phyloP scores from a whole-genome alignment of 2,329 filamentous ascomycete species.

The Botrytis galanthina region DNA sequence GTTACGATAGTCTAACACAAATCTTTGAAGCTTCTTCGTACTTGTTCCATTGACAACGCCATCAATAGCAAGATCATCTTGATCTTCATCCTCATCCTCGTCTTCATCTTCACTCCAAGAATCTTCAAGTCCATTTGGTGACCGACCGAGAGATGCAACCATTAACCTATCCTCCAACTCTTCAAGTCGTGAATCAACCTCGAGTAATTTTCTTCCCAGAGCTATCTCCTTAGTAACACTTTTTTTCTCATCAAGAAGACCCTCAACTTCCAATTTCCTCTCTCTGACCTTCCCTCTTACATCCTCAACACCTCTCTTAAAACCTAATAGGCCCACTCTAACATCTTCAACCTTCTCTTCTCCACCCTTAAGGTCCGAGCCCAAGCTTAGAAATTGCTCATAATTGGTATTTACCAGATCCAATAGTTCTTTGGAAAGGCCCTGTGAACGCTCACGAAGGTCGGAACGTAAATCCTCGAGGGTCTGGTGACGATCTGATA shows the following conservation, averaged over 20 bases:
- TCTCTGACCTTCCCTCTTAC: slow-evolving; percentile 65
- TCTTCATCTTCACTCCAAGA: slow-evolving; percentile 43
- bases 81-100: slow-evolving; percentile 40
- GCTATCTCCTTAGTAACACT: slow-evolving; percentile 63
- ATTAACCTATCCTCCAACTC: slow-evolving; percentile 63
- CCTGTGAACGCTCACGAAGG: slow-evolving; percentile 73
- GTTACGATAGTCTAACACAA: slow-evolving; percentile 57
- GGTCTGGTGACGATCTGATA: slow-evolving; percentile 87
- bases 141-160: slow-evolving; percentile 43
- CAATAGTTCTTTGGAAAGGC: slow-evolving; percentile 80
- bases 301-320: slow-evolving; percentile 76
- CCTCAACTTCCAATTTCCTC: slow-evolving; percentile 60
- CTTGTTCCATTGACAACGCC: slow-evolving; percentile 37
- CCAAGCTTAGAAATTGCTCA: slow-evolving; percentile 81
- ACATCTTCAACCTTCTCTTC: slow-evolving; percentile 92
- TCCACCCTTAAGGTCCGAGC: slow-evolving; percentile 77
- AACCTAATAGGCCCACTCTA: slow-evolving; percentile 80
- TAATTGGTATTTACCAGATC: slow-evolving; percentile 97
- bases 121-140: slow-evolving; percentile 34
- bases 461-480: slow-evolving; percentile 90
- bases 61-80: slow-evolving; percentile 31
- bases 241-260: slow-evolving; percentile 64
- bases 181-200: slow-evolving; percentile 61
- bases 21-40: slow-evolving; percentile 47
- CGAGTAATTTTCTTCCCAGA: slow-evolving; percentile 59